Conservation (phyloP, 2,329 filamentous ascomycete genomes). For the Ophiocordyceps unilateralis region DNA sequence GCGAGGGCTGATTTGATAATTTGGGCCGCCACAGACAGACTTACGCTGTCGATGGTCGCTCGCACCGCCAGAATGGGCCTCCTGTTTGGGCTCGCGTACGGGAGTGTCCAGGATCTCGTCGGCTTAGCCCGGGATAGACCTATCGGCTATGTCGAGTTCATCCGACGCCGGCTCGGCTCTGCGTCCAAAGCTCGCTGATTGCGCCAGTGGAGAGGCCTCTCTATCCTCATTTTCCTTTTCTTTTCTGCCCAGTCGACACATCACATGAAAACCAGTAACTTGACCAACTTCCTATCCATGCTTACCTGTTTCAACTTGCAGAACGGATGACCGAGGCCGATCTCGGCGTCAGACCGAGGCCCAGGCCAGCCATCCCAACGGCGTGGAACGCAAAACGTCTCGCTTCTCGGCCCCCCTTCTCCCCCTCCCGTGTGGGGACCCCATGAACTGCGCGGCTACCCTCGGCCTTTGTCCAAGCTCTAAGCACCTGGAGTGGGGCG, state of each 20-base stretch:
- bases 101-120: constrained; percentile 61
- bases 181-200: constrained; percentile 4
- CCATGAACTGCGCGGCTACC: constrained; percentile 11
- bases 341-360: not conserved
- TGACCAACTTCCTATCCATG: not conserved
- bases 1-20: not conserved
- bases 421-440: constrained; percentile 1
- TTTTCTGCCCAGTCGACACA: not conserved
- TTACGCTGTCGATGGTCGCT: constrained; percentile 60
- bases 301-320: not conserved
- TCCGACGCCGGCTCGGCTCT: constrained; percentile 26
- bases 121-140: constrained; percentile 52
- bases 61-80: constrained; percentile 68
- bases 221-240: not conserved
- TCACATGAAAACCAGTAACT: not conserved
- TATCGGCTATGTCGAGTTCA: constrained; percentile 57
- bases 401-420: constrained; percentile 4
- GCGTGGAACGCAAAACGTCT: constrained; percentile 8
- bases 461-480: constrained; percentile 5
- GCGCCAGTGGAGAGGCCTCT: not conserved
- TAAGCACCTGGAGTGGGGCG: constrained; percentile 1
- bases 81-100: constrained; percentile 62
- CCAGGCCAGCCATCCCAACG: constrained; percentile 5
- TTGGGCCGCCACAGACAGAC: too few relatives aligned
- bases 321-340: not conserved